These are phyloP conservation scores for Platanus orientalis DNA, from an alignment of 164 flowering plant species.

Conservation along the genomic window DNA sequence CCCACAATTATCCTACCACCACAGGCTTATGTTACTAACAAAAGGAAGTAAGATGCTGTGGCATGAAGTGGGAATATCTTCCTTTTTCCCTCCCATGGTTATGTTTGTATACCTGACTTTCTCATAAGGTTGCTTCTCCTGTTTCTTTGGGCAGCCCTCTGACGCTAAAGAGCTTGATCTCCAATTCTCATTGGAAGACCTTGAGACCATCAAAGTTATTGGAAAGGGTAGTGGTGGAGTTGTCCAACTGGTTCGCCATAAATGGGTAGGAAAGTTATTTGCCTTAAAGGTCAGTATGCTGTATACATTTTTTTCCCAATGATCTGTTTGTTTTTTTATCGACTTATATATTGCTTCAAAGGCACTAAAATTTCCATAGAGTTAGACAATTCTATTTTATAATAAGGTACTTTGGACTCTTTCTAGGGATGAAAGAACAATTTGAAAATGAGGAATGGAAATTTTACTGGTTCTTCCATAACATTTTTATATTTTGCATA, in stretches of 20 bases:
- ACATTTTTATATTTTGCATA: too few species aligned
- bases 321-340: not conserved
- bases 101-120: not conserved
- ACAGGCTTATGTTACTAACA: too few species aligned
- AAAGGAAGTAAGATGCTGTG: too few species aligned
- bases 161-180: constrained; percentile 69
- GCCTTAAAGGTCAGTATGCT: constrained; percentile 35
- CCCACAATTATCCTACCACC: too few species aligned
- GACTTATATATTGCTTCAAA: not conserved
- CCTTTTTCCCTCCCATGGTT: not conserved
- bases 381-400: not conserved
- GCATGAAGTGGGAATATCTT: too few species aligned
- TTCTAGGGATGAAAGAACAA: too few species aligned
- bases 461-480: too few species aligned
- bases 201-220: constrained; percentile 92
- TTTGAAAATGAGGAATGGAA: too few species aligned
- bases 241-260: constrained; percentile 97
- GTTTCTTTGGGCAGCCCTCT: constrained; percentile 45
- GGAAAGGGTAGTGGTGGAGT: constrained; percentile 99
- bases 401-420: not conserved
- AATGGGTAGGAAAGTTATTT: constrained; percentile 78
- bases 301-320: not conserved
- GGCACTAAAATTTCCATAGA: too few species aligned
- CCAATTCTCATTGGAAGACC: constrained; percentile 79
- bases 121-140: constrained; percentile 7